phyloP scores from a whole-genome alignment of 148 eudicot species.

The Silene latifolia region DNA sequence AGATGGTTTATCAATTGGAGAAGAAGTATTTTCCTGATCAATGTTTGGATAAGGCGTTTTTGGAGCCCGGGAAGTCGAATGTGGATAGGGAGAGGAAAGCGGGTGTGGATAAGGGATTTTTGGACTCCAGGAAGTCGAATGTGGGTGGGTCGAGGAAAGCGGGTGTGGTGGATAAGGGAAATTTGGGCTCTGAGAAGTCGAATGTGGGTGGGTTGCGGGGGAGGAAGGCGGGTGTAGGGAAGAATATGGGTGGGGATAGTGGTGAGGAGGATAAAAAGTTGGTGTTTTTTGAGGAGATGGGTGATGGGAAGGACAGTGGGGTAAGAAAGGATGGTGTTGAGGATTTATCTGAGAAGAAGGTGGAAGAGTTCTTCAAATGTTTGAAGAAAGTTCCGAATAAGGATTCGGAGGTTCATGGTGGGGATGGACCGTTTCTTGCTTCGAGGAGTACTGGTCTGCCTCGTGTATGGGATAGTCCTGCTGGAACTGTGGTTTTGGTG shows the following conservation, averaged over 20 bases:
- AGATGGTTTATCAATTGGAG: constrained; percentile 97
- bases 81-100: constrained; percentile 14
- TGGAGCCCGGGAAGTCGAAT: constrained; percentile 60
- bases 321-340: constrained; percentile 34
- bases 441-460: constrained; percentile 76
- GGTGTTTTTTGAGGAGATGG: constrained; percentile 68
- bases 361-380: constrained; percentile 84
- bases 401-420: constrained; percentile 32
- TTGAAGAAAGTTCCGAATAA: constrained; percentile 84
- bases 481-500: constrained; percentile 77
- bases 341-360: constrained; percentile 73
- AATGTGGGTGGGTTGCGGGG: constrained; percentile 19
- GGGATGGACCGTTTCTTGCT: constrained; percentile 66
- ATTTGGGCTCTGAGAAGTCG: constrained; percentile 58
- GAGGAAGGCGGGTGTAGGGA: constrained; percentile 15
- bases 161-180: constrained; percentile 50
- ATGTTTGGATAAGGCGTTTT: constrained; percentile 88
- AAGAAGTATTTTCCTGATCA: constrained; percentile 95
- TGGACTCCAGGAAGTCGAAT: constrained; percentile 57
- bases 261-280: constrained; percentile 49
- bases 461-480: constrained; percentile 71
- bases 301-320: constrained; percentile 26
- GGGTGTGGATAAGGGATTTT: constrained; percentile 61
- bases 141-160: constrained; percentile 14
- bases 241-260: constrained; percentile 21